Percentiles rank a stretch among this genome's conserved stretches.
These are phyloP conservation scores for Monosporascus sp. DNA, from an alignment of 2,329 filamentous ascomycete species.

Conservation along the genomic window DNA sequence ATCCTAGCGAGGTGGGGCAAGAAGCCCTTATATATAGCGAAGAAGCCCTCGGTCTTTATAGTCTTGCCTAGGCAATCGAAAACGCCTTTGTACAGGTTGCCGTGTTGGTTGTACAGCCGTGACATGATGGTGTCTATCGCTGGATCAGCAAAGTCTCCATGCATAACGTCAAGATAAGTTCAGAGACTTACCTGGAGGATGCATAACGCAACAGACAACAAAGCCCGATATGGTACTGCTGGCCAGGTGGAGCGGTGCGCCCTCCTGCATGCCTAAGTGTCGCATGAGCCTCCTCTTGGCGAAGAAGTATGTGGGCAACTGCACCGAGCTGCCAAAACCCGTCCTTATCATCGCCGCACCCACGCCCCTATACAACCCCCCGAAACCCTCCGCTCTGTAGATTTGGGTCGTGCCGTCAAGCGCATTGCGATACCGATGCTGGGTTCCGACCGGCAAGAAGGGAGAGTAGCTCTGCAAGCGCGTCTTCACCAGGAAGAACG, in stretches of 20 bases:
- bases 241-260: constrained; percentile 78
- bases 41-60: constrained; percentile 79
- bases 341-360: constrained; percentile 93
- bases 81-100: constrained; percentile 90
- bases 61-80: constrained; percentile 92
- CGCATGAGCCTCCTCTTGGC: constrained; percentile 80
- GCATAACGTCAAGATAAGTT: no score
- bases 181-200: constrained; percentile 69
- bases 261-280: constrained; percentile 86
- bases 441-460: constrained; percentile 91
- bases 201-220: constrained; percentile 96
- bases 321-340: constrained; percentile 91
- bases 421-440: constrained; percentile 86
- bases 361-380: constrained; percentile 84
- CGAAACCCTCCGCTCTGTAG: constrained; percentile 68
- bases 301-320: constrained; percentile 97
- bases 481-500: constrained; percentile 98
- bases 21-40: constrained; percentile 98
- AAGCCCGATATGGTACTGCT: constrained; percentile 90
- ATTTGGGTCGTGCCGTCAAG: constrained; percentile 79
- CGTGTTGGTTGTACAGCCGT: constrained; percentile 97
- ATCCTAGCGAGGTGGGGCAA: constrained; percentile 92
- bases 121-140: constrained; percentile 88
- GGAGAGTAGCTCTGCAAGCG: constrained; percentile 90
- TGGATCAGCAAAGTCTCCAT: constrained; percentile 2